Evolutionary conservation across 2,329 filamentous ascomycete species (phyloP).

Genomic region (Aspergillus sp.): DNA sequence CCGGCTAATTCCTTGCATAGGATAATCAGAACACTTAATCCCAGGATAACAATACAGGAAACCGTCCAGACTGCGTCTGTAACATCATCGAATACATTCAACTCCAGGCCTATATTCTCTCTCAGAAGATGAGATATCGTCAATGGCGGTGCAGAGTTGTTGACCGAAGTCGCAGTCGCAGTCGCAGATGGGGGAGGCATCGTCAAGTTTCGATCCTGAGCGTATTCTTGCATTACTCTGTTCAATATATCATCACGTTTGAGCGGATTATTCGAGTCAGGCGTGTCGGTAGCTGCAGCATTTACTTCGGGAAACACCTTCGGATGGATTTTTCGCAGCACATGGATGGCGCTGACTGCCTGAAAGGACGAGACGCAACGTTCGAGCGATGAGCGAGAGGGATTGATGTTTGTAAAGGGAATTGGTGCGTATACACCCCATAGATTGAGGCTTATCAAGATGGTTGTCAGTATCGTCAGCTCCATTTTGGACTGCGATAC

Average conservation of each 20-base stretch:
- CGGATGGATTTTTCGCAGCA: conserved; percentile 1
- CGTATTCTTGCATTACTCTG: neutral
- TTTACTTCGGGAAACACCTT: neutral
- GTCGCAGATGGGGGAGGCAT: neutral
- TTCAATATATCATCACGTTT: neutral
- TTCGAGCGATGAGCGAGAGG: conserved; percentile 10
- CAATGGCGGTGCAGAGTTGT: neutral
- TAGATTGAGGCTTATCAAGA: conserved; percentile 14
- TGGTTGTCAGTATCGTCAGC: conserved; percentile 8
- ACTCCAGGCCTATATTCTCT: too few relatives aligned
- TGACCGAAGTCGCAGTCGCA: neutral
- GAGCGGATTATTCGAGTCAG: neutral
- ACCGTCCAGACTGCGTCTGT: too few relatives aligned
- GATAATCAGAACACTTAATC: too few relatives aligned
- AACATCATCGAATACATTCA: too few relatives aligned
- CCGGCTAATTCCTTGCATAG: too few relatives aligned
- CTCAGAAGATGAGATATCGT: too few relatives aligned
- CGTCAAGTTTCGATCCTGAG: neutral
- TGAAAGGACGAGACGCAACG: conserved; percentile 15
- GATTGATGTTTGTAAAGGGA: conserved; percentile 14
- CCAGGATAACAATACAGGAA: too few relatives aligned
- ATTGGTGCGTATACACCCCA: conserved; percentile 15
- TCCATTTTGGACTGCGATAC: conserved; percentile 8
- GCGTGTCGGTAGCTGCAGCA: neutral
- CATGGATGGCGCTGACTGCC: conserved; percentile 12